Conservation (phyloP, 768 basidiomycete genomes). For the Lyophyllum atratum region DNA sequence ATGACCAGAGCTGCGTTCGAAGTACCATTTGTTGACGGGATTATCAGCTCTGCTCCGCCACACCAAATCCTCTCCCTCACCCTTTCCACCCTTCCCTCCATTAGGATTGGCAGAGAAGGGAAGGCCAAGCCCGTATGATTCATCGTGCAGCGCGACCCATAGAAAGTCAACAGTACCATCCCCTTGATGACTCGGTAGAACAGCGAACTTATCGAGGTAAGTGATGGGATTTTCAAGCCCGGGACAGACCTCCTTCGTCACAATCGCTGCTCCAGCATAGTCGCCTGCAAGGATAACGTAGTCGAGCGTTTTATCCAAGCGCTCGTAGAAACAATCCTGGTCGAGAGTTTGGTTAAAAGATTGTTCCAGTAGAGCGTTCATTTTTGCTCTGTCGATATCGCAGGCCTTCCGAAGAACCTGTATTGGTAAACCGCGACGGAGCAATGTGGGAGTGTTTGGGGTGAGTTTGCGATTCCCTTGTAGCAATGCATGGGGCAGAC, state of each 20-base stretch:
- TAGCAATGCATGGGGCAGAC: conserved; percentile 90
- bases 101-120: conserved; percentile 95
- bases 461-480: conserved; percentile 86
- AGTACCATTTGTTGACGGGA: conserved; percentile 99
- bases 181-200: conserved; percentile 92
- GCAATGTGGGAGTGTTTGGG: conserved; percentile 87
- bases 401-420: conserved; percentile 70
- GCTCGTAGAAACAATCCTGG: conserved; percentile 71
- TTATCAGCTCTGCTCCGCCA: conserved; percentile 95
- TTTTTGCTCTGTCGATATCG: conserved; percentile 74
- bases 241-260: conserved; percentile 65
- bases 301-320: conserved; percentile 78
- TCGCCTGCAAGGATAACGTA: conserved; percentile 94
- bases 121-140: conserved; percentile 94
- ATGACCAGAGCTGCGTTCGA: conserved; percentile 93
- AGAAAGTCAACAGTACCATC: conserved; percentile 99
- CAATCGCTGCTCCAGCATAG: conserved; percentile 92
- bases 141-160: conserved; percentile 98
- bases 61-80: conserved; percentile 91
- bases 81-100: conserved; percentile 86
- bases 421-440: conserved; percentile 87
- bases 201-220: conserved; percentile 98
- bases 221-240: conserved; percentile 55
- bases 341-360: conserved; percentile 81
- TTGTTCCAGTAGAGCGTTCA: conserved; percentile 83